Percentiles rank a stretch among this genome's conserved stretches.
Conservation (phyloP, 441 rosid species). For the Metrosideros polymorpha region DNA sequence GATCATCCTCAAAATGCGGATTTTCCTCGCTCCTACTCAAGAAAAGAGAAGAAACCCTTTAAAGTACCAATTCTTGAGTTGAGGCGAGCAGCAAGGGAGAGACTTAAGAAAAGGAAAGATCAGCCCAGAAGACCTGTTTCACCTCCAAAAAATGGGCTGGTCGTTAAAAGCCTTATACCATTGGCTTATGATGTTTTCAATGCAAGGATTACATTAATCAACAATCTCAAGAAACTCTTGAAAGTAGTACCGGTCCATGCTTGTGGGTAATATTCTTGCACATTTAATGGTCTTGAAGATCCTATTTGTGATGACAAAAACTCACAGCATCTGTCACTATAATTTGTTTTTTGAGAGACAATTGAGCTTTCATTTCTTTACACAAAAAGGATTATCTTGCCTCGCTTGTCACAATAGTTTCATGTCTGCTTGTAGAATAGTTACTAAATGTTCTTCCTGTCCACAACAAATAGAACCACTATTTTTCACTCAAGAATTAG, state of each 20-base stretch:
- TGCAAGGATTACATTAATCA: conserved; percentile 59
- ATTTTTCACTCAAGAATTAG: background rate
- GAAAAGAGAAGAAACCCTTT: conserved; percentile 87
- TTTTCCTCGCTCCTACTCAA: conserved; percentile 61
- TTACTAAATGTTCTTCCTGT: background rate
- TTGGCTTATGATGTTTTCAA: conserved; percentile 66
- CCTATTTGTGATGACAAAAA: background rate
- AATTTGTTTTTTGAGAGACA: background rate
- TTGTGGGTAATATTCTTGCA: conserved; percentile 52
- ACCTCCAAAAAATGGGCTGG: conserved; percentile 77
- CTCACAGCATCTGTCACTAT: background rate
- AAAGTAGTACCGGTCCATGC: conserved; percentile 84
- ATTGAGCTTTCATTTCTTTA: background rate
- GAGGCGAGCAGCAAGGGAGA: conserved; percentile 89
- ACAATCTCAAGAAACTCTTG: conserved; percentile 72
- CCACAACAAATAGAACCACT: background rate
- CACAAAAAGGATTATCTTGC: background rate
- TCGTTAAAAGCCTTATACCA: conserved; percentile 58
- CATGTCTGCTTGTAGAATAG: background rate
- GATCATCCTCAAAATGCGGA: conserved; percentile 83
- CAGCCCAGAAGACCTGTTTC: conserved; percentile 46
- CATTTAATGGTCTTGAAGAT: background rate
- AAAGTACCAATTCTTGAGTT: conserved; percentile 71
- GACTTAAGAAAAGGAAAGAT: conserved; percentile 58
- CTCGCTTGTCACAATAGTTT: background rate